Evolutionary conservation across 352 stramenopile species (phyloP).

Genomic region (Phytophthora nicotianae): DNA sequence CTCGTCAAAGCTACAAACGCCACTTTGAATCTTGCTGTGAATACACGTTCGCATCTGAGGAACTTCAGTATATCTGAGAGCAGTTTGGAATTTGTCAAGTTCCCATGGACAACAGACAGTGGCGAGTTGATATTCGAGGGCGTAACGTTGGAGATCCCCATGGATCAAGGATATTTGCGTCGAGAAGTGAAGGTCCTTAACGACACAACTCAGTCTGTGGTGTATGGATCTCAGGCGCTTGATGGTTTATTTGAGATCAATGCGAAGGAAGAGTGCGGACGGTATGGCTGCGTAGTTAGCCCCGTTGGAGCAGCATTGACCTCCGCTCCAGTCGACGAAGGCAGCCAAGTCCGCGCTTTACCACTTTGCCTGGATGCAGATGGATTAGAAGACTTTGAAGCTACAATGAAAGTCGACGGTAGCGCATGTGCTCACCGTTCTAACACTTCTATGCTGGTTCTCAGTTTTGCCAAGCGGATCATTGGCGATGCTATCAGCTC

Average conservation of each 20-base stretch:
- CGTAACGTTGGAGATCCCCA: constrained; percentile 51
- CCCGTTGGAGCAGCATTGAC: constrained; percentile 36
- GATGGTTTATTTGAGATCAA: constrained; percentile 57
- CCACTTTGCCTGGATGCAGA: constrained; percentile 43
- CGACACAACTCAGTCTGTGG: constrained; percentile 43
- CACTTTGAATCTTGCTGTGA: constrained; percentile 32
- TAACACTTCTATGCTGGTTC: constrained; percentile 45
- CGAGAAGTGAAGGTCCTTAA: constrained; percentile 34
- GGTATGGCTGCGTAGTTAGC: constrained; percentile 51
- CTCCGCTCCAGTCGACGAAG: constrained; percentile 41
- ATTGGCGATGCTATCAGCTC: constrained; percentile 46
- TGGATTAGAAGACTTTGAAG: constrained; percentile 37
- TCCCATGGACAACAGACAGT: constrained; percentile 32
- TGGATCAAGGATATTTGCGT: constrained; percentile 41
- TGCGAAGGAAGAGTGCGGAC: constrained; percentile 59
- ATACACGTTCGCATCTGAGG: constrained; percentile 27
- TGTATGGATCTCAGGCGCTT: constrained; percentile 31
- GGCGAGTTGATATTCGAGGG: constrained; percentile 43
- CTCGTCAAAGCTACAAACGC: constrained; percentile 35
- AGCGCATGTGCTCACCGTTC: constrained; percentile 34
- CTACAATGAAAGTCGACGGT: constrained; percentile 36
- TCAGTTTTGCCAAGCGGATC: constrained; percentile 65
- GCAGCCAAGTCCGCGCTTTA: constrained; percentile 52
- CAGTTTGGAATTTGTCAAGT: constrained; percentile 39
- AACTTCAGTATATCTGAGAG: constrained; percentile 42